Percentiles rank a stretch among this genome's conserved stretches.
Conservation (phyloP, 257 asterid species). For the Solanum clarkiae region DNA sequence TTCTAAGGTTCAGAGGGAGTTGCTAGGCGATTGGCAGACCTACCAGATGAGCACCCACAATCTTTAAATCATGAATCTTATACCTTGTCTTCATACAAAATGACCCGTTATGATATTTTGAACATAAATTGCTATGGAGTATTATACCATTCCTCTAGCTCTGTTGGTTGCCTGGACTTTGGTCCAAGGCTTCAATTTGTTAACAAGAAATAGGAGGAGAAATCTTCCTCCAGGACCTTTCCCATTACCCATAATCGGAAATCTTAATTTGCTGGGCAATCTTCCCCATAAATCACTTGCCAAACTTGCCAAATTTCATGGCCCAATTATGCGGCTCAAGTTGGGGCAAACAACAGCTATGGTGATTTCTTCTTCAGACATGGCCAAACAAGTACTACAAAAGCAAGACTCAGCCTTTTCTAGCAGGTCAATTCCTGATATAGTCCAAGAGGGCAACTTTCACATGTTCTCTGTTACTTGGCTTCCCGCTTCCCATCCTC, state of each 20-base stretch:
- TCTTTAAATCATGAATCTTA: no score
- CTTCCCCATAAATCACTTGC: slow-evolving; percentile 64
- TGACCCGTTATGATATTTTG: no score
- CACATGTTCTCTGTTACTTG: slow-evolving; percentile 47
- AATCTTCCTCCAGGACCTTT: slow-evolving; percentile 22
- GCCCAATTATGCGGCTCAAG: slow-evolving; percentile 58
- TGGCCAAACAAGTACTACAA: slow-evolving; percentile 58
- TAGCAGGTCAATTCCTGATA: slow-evolving; percentile 36
- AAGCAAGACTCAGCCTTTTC: slow-evolving; percentile 60
- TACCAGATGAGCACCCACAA: no score
- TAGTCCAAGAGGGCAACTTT: slow-evolving; percentile 47
- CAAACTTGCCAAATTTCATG: slow-evolving; percentile 35
- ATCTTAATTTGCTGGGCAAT: slow-evolving; percentile 55
- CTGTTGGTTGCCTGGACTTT: slow-evolving; percentile 23
- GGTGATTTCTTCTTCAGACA: slow-evolving; percentile 42
- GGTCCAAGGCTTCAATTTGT: background rate
- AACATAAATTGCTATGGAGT: no score
- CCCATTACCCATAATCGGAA: slow-evolving; percentile 68
- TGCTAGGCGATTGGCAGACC: no score
- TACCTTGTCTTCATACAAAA: no score
- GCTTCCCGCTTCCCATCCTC: slow-evolving; percentile 43
- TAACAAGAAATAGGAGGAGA: background rate
- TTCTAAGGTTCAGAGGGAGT: no score
- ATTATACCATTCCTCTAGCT: slow-evolving; percentile 5
- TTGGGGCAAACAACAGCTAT: slow-evolving; percentile 45